These are phyloP conservation scores for Pseudonitzschia multistriata DNA, from an alignment of 108 stramenopile species.

Conservation along the genomic window DNA sequence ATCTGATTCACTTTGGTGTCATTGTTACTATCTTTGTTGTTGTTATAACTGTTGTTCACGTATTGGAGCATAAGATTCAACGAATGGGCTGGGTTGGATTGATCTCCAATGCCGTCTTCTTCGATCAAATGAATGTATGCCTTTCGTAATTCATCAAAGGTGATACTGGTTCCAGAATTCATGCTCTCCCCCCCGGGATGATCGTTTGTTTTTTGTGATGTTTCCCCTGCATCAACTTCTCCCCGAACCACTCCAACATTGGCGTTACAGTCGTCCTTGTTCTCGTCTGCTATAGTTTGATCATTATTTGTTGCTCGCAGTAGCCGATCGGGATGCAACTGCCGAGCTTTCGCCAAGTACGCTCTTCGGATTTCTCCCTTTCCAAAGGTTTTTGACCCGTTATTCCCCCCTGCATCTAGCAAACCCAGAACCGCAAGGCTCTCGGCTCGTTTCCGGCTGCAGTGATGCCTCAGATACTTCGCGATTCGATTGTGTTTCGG, in stretches of 20 bases:
- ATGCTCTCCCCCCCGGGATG: slow-evolving; percentile 13
- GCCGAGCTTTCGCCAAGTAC: slow-evolving; percentile 49
- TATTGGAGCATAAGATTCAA: slow-evolving; percentile 43
- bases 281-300: slow-evolving; percentile 28
- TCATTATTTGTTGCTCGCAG: background rate
- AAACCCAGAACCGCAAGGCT: slow-evolving; percentile 53
- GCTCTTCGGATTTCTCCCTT: slow-evolving; percentile 39
- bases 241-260: too few species aligned
- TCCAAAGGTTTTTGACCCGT: background rate
- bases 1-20: background rate
- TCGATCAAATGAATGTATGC: slow-evolving; percentile 52
- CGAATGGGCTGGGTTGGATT: slow-evolving; percentile 50
- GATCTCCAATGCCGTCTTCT: slow-evolving; percentile 44
- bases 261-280: slow-evolving; percentile 12
- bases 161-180: background rate
- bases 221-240: background rate
- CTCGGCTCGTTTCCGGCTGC: slow-evolving; percentile 53
- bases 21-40: slow-evolving; percentile 1
- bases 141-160: slow-evolving; percentile 26
- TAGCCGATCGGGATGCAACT: slow-evolving; percentile 65
- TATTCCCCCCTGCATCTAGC: slow-evolving; percentile 8
- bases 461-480: slow-evolving; percentile 51
- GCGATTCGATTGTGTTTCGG: slow-evolving; percentile 48
- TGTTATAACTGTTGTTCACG: background rate
- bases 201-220: slow-evolving; percentile 11